phyloP scores from a whole-genome alignment of 768 basidiomycete genomes.

The Crassisporium funariophilum region DNA sequence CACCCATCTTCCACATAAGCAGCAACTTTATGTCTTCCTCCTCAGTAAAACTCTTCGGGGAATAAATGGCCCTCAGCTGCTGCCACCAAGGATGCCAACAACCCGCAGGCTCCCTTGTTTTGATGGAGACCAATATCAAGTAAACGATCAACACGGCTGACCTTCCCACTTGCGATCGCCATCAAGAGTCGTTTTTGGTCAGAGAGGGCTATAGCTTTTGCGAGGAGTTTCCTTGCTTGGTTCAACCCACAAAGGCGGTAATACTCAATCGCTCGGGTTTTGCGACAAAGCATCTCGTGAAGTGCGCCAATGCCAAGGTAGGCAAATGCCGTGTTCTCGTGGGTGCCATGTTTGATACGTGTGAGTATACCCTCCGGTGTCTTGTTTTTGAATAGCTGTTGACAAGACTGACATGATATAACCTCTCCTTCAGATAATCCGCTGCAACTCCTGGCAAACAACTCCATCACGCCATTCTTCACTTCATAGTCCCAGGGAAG shows the following conservation, averaged over 20 bases:
- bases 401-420: neutral
- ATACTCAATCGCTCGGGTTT: constrained; percentile 9
- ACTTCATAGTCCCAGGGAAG: constrained; percentile 26
- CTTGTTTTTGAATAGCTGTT: neutral
- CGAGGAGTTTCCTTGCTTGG: constrained; percentile 17
- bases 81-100: constrained; percentile 4
- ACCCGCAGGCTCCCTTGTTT: constrained; percentile 11
- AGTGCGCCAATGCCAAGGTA: constrained; percentile 3
- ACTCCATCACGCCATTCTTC: constrained; percentile 10
- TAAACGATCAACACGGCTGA: constrained; percentile 18
- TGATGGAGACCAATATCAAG: constrained; percentile 16
- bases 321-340: neutral
- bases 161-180: constrained; percentile 24
- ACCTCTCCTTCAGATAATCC: neutral
- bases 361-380: constrained; percentile 3
- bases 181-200: constrained; percentile 22
- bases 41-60: constrained; percentile 25
- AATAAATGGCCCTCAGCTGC: constrained; percentile 22
- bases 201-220: constrained; percentile 11
- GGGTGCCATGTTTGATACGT: neutral
- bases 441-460: constrained; percentile 11
- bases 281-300: neutral
- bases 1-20: constrained; percentile 24
- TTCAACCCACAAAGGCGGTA: constrained; percentile 18
- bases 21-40: constrained; percentile 22